These are phyloP conservation scores for Haplosporangium sp. DNA, from an alignment of 371 early-diverging fungal genomes.

Conservation along the genomic window DNA sequence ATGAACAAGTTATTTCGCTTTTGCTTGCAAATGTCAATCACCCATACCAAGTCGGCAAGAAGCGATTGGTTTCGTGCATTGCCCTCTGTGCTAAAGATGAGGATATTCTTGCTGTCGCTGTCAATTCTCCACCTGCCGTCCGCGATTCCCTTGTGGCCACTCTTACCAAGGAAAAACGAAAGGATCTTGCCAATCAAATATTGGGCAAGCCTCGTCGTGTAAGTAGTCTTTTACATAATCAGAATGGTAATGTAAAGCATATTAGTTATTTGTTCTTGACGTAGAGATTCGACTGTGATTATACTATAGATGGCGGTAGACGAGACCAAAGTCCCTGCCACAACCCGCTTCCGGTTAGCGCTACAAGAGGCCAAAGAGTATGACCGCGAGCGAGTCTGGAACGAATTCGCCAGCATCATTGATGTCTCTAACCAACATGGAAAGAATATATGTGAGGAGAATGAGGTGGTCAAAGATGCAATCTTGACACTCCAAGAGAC, in stretches of 20 bases:
- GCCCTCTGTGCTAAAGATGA: constrained; percentile 34
- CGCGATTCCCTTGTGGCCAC: constrained; percentile 35
- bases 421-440: constrained; percentile 31
- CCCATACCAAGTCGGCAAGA: constrained; percentile 39
- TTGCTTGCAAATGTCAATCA: constrained; percentile 33
- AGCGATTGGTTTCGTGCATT: constrained; percentile 26
- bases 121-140: constrained; percentile 28
- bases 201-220: constrained; percentile 37
- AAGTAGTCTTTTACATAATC: constrained; percentile 5
- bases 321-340: constrained; percentile 6
- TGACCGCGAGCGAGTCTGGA: constrained; percentile 44
- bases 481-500: constrained; percentile 38
- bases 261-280: neutral
- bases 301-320: neutral
- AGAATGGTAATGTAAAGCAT: neutral
- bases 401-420: constrained; percentile 1
- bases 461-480: constrained; percentile 34
- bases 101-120: constrained; percentile 26
- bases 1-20: constrained; percentile 17
- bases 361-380: constrained; percentile 38
- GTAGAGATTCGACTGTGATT: neutral
- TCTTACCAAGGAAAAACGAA: constrained; percentile 26
- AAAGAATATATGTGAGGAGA: constrained; percentile 20
- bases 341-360: constrained; percentile 24
- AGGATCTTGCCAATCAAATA: constrained; percentile 23